These are phyloP conservation scores for Coriaria nepalensis DNA, from an alignment of 306 rosid species.

Conservation along the genomic window DNA sequence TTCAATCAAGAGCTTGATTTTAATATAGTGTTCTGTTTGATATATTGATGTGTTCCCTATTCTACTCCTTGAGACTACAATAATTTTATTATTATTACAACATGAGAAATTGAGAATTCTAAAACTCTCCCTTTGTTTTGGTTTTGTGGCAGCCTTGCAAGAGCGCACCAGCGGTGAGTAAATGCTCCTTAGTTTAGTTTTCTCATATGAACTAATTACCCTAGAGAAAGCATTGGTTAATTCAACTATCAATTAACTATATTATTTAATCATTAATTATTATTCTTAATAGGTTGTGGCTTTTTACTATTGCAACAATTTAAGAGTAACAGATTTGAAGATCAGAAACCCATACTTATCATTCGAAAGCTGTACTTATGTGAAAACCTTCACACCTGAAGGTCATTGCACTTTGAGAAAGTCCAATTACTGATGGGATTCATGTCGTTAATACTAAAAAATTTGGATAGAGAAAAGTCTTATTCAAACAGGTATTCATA, in stretches of 20 bases:
- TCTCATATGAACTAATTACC: too few species aligned
- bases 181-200: neutral
- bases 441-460: constrained; percentile 45
- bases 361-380: constrained; percentile 37
- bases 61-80: too few species aligned
- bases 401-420: constrained; percentile 45
- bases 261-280: neutral
- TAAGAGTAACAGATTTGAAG: constrained; percentile 29
- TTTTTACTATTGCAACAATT: constrained; percentile 32
- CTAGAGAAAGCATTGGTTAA: too few species aligned
- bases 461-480: constrained; percentile 26
- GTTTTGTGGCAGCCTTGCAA: constrained; percentile 46
- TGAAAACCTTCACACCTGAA: constrained; percentile 27
- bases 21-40: too few species aligned
- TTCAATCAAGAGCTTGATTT: too few species aligned
- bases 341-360: constrained; percentile 43
- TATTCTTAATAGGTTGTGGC: constrained; percentile 46
- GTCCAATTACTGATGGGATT: constrained; percentile 93
- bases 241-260: too few species aligned
- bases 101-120: too few species aligned
- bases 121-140: neutral
- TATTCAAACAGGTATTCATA: constrained; percentile 51
- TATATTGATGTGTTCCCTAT: too few species aligned
- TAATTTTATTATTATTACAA: too few species aligned
- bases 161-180: constrained; percentile 64